phyloP scores from a whole-genome alignment of 495 filamentous ascomycete species.

The Penicillium samsonianum region DNA sequence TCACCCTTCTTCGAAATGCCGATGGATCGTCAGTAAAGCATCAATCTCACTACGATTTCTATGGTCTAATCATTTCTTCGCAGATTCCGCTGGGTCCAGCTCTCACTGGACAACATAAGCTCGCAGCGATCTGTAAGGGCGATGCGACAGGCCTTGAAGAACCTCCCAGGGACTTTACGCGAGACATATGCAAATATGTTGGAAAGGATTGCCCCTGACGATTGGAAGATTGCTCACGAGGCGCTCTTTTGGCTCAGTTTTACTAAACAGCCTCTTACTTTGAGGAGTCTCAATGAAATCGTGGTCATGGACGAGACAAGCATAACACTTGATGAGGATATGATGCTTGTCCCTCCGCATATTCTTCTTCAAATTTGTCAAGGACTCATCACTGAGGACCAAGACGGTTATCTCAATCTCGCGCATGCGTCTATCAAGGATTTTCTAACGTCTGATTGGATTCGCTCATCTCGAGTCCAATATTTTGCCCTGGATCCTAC shows the following conservation, averaged over 20 bases:
- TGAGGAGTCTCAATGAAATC: conserved; percentile 19
- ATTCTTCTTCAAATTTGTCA: conserved; percentile 26
- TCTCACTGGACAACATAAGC: conserved; percentile 27
- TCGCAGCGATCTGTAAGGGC: conserved; percentile 21
- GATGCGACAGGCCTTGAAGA: conserved; percentile 21
- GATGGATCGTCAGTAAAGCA: conserved; percentile 26
- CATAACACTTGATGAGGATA: conserved; percentile 23
- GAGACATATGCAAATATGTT: conserved; percentile 25
- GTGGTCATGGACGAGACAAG: conserved; percentile 20
- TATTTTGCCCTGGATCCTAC: conserved; percentile 22
- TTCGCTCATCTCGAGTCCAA: conserved; percentile 18
- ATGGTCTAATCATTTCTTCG: background rate
- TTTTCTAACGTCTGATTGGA: conserved; percentile 28
- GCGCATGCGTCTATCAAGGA: conserved; percentile 28
- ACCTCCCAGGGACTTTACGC: conserved; percentile 22
- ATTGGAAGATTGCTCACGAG: conserved; percentile 18
- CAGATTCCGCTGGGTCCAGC: conserved; percentile 30
- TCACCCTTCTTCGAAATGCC: conserved; percentile 14
- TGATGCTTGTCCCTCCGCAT: conserved; percentile 28
- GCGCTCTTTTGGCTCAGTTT: conserved; percentile 29
- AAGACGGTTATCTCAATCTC: conserved; percentile 16
- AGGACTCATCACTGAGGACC: conserved; percentile 23
- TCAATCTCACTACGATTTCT: background rate
- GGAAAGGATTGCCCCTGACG: conserved; percentile 17
- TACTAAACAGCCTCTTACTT: conserved; percentile 12